These are phyloP conservation scores for Globisporangium nunn DNA, from an alignment of 352 stramenopile species.

Conservation along the genomic window DNA sequence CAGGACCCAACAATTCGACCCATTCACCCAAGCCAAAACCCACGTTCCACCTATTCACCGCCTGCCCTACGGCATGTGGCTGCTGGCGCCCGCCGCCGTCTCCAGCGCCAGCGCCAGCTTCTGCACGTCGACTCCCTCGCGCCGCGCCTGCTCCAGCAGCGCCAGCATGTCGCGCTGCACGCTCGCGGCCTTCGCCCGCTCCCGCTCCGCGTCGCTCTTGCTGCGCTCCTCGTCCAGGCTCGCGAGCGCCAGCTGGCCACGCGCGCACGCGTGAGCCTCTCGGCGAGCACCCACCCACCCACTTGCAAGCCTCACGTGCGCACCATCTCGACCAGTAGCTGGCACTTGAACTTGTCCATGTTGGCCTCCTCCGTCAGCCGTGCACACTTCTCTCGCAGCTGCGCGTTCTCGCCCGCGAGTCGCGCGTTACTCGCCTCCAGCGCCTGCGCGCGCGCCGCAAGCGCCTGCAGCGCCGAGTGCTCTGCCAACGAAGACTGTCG, in stretches of 20 bases:
- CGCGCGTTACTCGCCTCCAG: slow-evolving; percentile 36
- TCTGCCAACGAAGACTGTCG: slow-evolving; percentile 19
- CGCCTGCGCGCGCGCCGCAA: slow-evolving; percentile 19
- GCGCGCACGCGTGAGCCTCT: too few relatives aligned
- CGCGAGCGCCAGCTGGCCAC: slow-evolving; percentile 57
- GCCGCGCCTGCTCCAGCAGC: slow-evolving; percentile 64
- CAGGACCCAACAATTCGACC: background rate
- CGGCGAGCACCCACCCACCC: background rate
- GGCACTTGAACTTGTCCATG: slow-evolving; percentile 87
- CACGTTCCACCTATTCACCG: background rate
- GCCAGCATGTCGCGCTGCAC: slow-evolving; percentile 56
- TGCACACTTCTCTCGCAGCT: slow-evolving; percentile 45
- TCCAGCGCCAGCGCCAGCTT: slow-evolving; percentile 34
- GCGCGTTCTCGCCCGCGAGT: slow-evolving; percentile 55
- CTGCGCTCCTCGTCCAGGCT: slow-evolving; percentile 78
- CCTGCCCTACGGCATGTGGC: background rate
- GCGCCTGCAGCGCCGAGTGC: slow-evolving; percentile 44
- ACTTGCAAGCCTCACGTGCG: background rate
- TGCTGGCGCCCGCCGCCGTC: background rate
- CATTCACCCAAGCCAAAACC: background rate
- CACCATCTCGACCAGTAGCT: slow-evolving; percentile 85
- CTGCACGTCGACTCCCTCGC: slow-evolving; percentile 57
- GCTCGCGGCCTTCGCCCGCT: slow-evolving; percentile 47
- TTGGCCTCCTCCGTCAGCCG: slow-evolving; percentile 75
- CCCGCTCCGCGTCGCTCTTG: slow-evolving; percentile 44